These are phyloP conservation scores for Chromera velia DNA, from an alignment of 73 alveolate genomes.

Conservation along the genomic window DNA sequence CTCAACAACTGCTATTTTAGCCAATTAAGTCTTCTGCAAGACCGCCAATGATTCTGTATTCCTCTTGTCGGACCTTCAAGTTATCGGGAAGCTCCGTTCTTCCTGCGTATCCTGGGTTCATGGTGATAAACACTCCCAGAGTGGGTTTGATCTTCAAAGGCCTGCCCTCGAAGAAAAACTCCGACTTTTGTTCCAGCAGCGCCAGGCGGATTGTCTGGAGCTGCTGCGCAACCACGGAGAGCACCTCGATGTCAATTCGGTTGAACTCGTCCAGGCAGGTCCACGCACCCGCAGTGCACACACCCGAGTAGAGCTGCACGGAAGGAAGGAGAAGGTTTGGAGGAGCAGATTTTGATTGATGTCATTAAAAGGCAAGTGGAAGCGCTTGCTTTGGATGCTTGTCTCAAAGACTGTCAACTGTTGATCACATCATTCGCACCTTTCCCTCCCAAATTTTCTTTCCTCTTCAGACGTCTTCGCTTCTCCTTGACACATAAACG, in stretches of 20 bases:
- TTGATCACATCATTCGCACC: constrained; percentile 93
- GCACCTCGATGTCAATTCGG: constrained; percentile 98
- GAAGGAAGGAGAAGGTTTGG: constrained; percentile 65
- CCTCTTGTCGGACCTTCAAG: constrained; percentile 53
- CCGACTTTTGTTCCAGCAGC: constrained; percentile 52
- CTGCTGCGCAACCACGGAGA: constrained; percentile 88
- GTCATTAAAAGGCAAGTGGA: constrained; percentile 69
- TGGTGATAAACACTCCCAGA: constrained; percentile 91
- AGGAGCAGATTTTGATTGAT: constrained; percentile 72
- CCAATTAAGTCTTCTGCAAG: no score
- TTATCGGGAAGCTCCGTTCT: constrained; percentile 99
- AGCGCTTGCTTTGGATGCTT: constrained; percentile 74
- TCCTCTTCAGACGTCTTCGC: no score
- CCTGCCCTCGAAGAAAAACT: constrained; percentile 49
- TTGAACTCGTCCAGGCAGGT: constrained; percentile 99
- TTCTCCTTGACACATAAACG: no score
- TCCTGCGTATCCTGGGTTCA: constrained; percentile 99
- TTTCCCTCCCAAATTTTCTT: no score
- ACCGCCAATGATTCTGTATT: no score
- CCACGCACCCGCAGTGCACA: constrained; percentile 91
- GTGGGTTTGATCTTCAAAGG: constrained; percentile 67
- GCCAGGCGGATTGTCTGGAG: constrained; percentile 49
- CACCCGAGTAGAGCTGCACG: constrained; percentile 79
- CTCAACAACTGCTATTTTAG: no score
- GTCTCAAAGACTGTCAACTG: constrained; percentile 66